Base-by-base conservation (phyloP, 106 monocot species). In the Posidonia australis region DNA sequence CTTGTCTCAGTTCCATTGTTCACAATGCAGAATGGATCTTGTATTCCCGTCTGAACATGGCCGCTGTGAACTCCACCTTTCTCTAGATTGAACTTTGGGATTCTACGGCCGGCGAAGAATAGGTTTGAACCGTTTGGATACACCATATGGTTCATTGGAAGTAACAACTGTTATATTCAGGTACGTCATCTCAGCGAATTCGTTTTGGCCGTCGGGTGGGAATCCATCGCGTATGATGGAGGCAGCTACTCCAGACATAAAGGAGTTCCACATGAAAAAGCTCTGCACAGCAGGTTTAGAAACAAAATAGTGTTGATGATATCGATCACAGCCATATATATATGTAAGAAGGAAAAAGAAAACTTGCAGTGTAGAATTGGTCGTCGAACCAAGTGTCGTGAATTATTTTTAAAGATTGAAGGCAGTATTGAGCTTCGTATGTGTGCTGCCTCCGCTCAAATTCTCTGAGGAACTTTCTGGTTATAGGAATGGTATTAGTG, bases 241-340 rank as follows among this genome's bases (percentile, higher is more conserved):
- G 29, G 81, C 41, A 2, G 75, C 85, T 28, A 93, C 72, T 49
- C 88, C 93, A 41, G 81, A 23, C 53, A 65, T 67, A 62, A 93
- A 89, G 5, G 93, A 88, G 47, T 93, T 89, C 93, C 93, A 89
- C 88, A 89, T 85, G 77, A 81, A 93, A 77, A 75, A 88, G 27
- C 72, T 83, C 88, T 93, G 77, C 59, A 72, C 47, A 5, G 54
- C n/a, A n/a, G n/a, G n/a, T n/a, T n/a, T n/a, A n/a, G n/a, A n/a
- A n/a, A n/a, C n/a, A n/a, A n/a, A n/a, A n/a, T n/a, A n/a, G n/a
- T n/a, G n/a, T n/a, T n/a, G n/a, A n/a, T n/a, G n/a, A n/a, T n/a
- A n/a, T n/a, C n/a, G n/a, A n/a, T n/a, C n/a, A n/a, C n/a, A n/a
- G n/a, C n/a, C n/a, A n/a, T n/a, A n/a, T n/a, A n/a, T n/a, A n/a